Evolutionary conservation across 2,329 filamentous ascomycete genomes (phyloP), one percentile per base, ranked within the genome.

Genomic region (Colletotrichum tropicale): DNA sequence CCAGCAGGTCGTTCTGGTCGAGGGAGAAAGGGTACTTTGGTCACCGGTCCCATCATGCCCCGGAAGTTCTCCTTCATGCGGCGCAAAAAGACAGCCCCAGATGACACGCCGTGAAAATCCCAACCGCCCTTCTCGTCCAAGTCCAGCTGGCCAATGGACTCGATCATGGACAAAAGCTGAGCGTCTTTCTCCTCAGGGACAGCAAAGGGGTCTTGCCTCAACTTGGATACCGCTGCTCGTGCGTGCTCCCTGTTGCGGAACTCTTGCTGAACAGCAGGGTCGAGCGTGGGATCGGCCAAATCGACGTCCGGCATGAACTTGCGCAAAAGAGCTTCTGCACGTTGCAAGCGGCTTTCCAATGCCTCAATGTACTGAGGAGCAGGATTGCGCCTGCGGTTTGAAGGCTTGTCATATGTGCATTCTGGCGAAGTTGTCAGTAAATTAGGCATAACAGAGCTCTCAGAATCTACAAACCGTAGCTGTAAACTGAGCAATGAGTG

Each of bases 401-500:
- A 98, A 15, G 96, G 96, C 83, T 98, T 97, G 82, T 98, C 96
- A 85, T 98, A 98, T 32, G 96, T 98, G 84, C 96, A 98, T 83
- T 98, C 96, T 98, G 74, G 43, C 32, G 30, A 58, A 55, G 38
- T 74, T 16, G 81, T 83, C 78, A 82, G 81, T 74, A n/a, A 13
- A 24, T 38, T 5, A 21, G 16, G 9, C 34, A 3, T 26, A 5
- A 28, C 21, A 13, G 2, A 7, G 32, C 30, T 43, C 8, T n/a
- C 8, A 16, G 36, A 16, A 62, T 77, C n/a, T 60, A 80, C 90
- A 82, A 90, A 98, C 97, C 96, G 88, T 99, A 99, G 83, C 96
- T 98, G 85, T 99, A 99, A 66, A 98, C 96, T 13, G 96, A 98
- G 84, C 97, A 99, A 85, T 98, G 97, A 0, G 96, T 98, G 85